Percentiles rank a stretch among this genome's conserved stretches.
Conservation (phyloP, 1,284 basidiomycete species). For the Trichosporon faecale region DNA sequence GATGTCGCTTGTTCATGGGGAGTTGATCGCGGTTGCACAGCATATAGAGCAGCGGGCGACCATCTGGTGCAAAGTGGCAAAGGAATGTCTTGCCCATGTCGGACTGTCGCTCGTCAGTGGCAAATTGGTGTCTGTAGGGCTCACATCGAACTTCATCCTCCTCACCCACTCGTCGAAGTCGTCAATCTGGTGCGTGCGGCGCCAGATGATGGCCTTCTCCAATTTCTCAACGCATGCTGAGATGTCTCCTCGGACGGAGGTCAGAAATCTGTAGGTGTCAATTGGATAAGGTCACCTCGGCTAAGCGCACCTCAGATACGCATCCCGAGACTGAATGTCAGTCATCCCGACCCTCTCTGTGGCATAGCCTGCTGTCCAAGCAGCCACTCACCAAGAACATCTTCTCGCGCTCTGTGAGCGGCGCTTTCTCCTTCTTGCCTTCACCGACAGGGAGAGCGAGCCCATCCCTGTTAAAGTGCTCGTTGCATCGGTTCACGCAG, state of each 20-base stretch:
- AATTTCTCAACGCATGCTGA: not conserved
- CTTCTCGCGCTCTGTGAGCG: slow-evolving; percentile 40
- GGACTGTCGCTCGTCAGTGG: not conserved
- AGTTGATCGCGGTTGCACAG: slow-evolving; percentile 8
- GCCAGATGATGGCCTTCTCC: slow-evolving; percentile 8
- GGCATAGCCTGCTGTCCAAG: no score
- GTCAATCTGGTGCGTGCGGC: slow-evolving; percentile 5
- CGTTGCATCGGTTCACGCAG: slow-evolving; percentile 2
- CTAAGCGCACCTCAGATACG: not conserved
- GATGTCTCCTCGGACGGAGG: not conserved
- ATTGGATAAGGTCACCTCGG: not conserved
- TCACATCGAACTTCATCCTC: slow-evolving; percentile 9
- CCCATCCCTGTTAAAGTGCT: slow-evolving; percentile 30
- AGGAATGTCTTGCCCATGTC: slow-evolving; percentile 11
- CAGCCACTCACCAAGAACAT: slow-evolving; percentile 41
- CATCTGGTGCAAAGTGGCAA: not conserved
- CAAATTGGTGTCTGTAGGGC: not conserved
- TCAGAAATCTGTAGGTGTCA: not conserved
- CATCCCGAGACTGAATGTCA: slow-evolving; percentile 6
- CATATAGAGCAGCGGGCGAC: slow-evolving; percentile 2
- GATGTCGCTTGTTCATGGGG: slow-evolving; percentile 2
- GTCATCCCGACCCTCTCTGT: not conserved
- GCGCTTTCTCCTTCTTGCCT: slow-evolving; percentile 17
- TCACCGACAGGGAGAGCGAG: slow-evolving; percentile 29
- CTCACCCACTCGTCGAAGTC: slow-evolving; percentile 1